Conservation (phyloP, 179 eudicot genomes). For the Pouteria campechiana region DNA sequence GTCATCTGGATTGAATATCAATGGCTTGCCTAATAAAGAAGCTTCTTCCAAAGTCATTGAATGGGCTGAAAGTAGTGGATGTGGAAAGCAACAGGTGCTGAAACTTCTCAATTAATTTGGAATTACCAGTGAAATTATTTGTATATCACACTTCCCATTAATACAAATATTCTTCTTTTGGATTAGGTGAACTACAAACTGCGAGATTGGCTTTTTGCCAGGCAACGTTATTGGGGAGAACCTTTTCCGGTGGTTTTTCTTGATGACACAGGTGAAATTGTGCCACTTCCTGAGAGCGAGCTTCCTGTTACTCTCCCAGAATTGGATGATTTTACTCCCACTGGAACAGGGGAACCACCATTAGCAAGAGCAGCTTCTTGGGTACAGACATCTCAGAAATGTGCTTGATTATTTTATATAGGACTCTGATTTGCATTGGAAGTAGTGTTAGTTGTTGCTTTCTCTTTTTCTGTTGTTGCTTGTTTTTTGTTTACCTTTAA, state of each 20-base stretch:
- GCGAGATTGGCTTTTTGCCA: conserved; percentile 98
- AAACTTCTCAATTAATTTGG: no score
- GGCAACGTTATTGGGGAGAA: conserved; percentile 99
- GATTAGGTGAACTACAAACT: conserved; percentile 82
- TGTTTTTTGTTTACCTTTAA: background rate
- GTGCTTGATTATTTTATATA: background rate
- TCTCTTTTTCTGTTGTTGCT: no score
- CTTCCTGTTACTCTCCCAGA: conserved; percentile 94
- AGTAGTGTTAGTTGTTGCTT: no score
- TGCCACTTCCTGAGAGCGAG: conserved; percentile 80
- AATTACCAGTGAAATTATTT: no score
- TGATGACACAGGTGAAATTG: conserved; percentile 44
- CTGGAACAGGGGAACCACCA: conserved; percentile 98
- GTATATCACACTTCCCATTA: no score
- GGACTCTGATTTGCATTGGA: no score
- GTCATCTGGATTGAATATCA: conserved; percentile 64
- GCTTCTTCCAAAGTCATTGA: conserved; percentile 65
- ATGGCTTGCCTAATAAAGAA: conserved; percentile 62
- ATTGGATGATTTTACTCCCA: conserved; percentile 95
- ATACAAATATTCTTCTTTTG: no score
- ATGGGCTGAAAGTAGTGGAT: conserved; percentile 74
- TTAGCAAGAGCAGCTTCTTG: conserved; percentile 81
- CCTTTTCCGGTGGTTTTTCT: conserved; percentile 85
- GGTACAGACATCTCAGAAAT: conserved; percentile 32
- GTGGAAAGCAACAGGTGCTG: conserved; percentile 78